These are phyloP conservation scores for Diutina mesorugosa DNA, from an alignment of 1,139 yeast species.

Conservation along the genomic window DNA sequence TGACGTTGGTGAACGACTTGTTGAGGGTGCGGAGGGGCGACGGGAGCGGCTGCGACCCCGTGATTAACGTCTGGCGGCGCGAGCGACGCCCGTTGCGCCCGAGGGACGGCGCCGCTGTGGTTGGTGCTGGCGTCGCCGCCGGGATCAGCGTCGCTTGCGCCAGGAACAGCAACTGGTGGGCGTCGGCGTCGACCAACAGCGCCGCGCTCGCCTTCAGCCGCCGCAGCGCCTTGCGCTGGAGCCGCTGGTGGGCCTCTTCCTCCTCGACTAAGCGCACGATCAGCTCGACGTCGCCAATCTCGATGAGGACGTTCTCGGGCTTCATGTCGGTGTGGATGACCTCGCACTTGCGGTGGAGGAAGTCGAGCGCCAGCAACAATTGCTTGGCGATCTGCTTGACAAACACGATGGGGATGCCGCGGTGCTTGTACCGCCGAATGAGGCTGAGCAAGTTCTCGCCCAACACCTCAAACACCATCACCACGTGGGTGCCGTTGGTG, in stretches of 20 bases:
- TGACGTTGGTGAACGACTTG: conserved; percentile 1
- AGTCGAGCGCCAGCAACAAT: conserved; percentile 24
- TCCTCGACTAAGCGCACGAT: conserved; percentile 21
- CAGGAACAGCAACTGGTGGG: neutral
- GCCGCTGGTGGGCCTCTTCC: conserved; percentile 10
- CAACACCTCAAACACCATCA: conserved; percentile 31
- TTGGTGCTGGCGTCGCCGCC: neutral
- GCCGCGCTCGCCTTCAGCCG: neutral
- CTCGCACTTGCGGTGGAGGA: conserved; percentile 28
- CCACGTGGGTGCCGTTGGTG: conserved; percentile 29
- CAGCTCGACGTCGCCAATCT: conserved; percentile 24
- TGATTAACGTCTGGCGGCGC: conserved; percentile 43
- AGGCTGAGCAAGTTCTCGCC: conserved; percentile 29
- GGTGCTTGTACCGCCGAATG: conserved; percentile 23
- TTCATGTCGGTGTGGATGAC: conserved; percentile 32
- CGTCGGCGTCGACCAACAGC: neutral
- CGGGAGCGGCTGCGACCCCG: neutral
- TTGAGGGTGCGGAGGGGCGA: neutral
- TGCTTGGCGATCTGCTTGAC: conserved; percentile 28
- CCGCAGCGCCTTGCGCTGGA: conserved; percentile 1
- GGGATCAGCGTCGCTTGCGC: neutral
- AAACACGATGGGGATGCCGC: conserved; percentile 24
- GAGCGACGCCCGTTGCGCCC: conserved; percentile 42
- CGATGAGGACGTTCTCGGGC: conserved; percentile 30
- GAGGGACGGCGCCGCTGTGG: conserved; percentile 20